Percentiles rank a stretch among this genome's conserved stretches.
Conservation (phyloP, 2,329 filamentous ascomycete species). For the Sordariomycetes sp. region DNA sequence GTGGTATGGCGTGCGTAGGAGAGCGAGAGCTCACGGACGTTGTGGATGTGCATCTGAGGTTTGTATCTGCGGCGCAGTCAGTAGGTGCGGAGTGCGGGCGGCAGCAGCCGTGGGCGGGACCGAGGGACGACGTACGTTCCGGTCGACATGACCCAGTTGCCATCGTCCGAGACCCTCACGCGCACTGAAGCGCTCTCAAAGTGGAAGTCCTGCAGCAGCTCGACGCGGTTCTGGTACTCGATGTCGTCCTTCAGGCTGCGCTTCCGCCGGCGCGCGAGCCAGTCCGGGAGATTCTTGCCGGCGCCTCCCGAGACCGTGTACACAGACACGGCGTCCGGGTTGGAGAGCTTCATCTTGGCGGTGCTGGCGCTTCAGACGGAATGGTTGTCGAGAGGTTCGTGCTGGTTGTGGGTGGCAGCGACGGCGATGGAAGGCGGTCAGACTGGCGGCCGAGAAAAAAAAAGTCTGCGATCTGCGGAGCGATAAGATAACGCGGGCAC, state of each 20-base stretch:
- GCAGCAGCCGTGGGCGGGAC: background rate
- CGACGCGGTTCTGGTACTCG: slow-evolving; percentile 87
- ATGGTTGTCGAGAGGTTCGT: background rate
- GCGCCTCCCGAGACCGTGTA: slow-evolving; percentile 93
- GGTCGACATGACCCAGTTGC: slow-evolving; percentile 94
- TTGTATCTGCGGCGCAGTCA: slow-evolving; percentile 5
- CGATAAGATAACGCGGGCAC: slow-evolving; percentile 5
- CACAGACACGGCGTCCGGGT: slow-evolving; percentile 73
- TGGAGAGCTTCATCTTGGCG: slow-evolving; percentile 70
- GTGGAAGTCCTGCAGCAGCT: slow-evolving; percentile 93
- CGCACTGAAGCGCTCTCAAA: slow-evolving; percentile 94
- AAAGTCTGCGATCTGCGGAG: background rate
- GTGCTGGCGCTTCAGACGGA: background rate
- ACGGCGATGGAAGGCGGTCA: background rate
- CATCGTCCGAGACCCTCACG: slow-evolving; percentile 84
- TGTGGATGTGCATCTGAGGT: slow-evolving; percentile 83
- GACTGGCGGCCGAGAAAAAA: background rate
- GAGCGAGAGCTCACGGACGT: slow-evolving; percentile 85
- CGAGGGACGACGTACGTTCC: slow-evolving; percentile 49
- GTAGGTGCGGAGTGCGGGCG: background rate
- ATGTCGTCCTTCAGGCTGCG: slow-evolving; percentile 83
- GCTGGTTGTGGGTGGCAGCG: background rate
- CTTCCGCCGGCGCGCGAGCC: slow-evolving; percentile 85
- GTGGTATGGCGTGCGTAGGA: slow-evolving; percentile 89
- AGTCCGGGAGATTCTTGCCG: slow-evolving; percentile 82